Percentiles rank a stretch among this genome's conserved stretches.
These are phyloP conservation scores for Neofusicoccum laricinum DNA, from an alignment of 2,329 filamentous ascomycete genomes.

Conservation along the genomic window DNA sequence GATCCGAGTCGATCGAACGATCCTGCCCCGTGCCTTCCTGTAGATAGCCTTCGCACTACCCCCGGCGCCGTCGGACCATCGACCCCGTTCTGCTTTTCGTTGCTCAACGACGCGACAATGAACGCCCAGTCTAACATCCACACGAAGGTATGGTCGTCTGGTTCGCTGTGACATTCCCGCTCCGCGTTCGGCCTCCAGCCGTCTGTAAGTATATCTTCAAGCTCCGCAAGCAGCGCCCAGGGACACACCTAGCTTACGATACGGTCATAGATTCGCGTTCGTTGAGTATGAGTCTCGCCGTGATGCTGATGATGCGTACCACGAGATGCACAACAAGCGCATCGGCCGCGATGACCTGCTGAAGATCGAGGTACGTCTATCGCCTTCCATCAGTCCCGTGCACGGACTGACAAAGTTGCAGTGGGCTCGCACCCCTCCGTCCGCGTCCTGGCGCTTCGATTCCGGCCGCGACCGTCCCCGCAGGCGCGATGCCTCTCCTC, in stretches of 20 bases:
- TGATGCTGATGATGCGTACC: constrained; percentile 97
- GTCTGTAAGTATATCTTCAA: constrained; percentile 69
- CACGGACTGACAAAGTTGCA: constrained; percentile 41
- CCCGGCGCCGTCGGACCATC: constrained; percentile 19
- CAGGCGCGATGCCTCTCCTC: constrained; percentile 65
- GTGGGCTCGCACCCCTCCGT: constrained; percentile 98
- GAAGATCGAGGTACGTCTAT: constrained; percentile 83
- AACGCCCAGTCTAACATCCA: constrained; percentile 45
- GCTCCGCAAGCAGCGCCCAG: constrained; percentile 10
- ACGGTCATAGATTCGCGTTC: constrained; percentile 73
- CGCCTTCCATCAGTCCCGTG: background rate
- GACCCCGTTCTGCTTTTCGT: constrained; percentile 20
- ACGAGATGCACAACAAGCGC: constrained; percentile 99
- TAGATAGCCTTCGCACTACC: constrained; percentile 20
- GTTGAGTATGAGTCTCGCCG: constrained; percentile 98
- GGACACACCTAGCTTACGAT: constrained; percentile 21
- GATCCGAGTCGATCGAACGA: constrained; percentile 34
- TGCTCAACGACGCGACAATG: constrained; percentile 17
- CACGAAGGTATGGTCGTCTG: constrained; percentile 83
- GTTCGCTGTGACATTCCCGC: constrained; percentile 98
- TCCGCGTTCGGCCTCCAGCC: constrained; percentile 86
- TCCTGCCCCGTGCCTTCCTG: constrained; percentile 29
- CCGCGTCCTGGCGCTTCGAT: constrained; percentile 97
- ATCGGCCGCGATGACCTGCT: constrained; percentile 91
- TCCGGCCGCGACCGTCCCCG: constrained; percentile 70